A percentile compares a stretch with the other conserved stretches of the same genome.
Evolutionary conservation across 352 stramenopile genomes (phyloP).

Genomic region (Pythium monospermum): DNA sequence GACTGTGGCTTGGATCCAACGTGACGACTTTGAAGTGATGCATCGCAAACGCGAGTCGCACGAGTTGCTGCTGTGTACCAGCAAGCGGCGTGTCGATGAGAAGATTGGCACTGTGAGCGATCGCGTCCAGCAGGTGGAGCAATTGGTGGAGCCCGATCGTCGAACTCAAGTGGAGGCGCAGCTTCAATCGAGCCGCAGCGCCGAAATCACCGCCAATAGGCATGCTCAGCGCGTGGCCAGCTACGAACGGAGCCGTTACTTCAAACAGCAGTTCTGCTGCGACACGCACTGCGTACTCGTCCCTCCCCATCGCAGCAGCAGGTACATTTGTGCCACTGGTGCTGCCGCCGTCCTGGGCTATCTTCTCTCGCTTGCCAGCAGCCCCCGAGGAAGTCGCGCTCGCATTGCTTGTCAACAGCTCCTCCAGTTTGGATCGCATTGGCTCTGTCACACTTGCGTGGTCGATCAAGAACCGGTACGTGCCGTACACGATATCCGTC

Average conservation of each 20-base stretch:
- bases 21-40: slow-evolving; percentile 5
- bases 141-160: slow-evolving; percentile 12
- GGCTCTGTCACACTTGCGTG: background rate
- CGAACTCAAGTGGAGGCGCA: slow-evolving; percentile 12
- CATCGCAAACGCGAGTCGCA: background rate
- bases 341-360: background rate
- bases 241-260: background rate
- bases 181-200: background rate
- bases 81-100: slow-evolving; percentile 2
- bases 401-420: slow-evolving; percentile 23
- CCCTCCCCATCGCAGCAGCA: slow-evolving; percentile 6
- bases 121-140: slow-evolving; percentile 6
- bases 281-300: slow-evolving; percentile 8
- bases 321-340: background rate
- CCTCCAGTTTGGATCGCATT: slow-evolving; percentile 1
- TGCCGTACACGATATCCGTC: slow-evolving; percentile 39
- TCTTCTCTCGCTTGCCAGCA: slow-evolving; percentile 2
- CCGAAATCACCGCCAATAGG: too few relatives aligned
- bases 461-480: slow-evolving; percentile 14
- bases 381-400: slow-evolving; percentile 17
- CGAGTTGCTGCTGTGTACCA: background rate
- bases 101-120: slow-evolving; percentile 4
- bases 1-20: too few relatives aligned
- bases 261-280: slow-evolving; percentile 11
- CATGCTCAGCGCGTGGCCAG: background rate